Evolutionary conservation across 257 asterid species (phyloP), one percentile per base, ranked within the genome.

Genomic region (Ligustrum vulgare): DNA sequence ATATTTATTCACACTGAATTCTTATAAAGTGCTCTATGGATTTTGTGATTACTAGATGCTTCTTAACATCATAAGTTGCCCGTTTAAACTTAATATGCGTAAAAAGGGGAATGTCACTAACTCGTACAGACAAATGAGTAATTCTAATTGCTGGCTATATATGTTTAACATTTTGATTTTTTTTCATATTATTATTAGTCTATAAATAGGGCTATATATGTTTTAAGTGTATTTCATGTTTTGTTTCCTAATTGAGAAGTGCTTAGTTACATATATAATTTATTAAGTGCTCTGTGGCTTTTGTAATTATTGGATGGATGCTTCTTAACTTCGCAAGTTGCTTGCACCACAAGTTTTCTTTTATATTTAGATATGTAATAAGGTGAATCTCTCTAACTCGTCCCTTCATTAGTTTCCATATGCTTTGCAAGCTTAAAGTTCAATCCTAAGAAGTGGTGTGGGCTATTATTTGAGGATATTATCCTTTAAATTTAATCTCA

Each of bases 171-270:
- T 31, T 18, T 28, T 1, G 8, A n/a, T 39, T 39, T 35, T 5
- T 37, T 1, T 37, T 28, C 31, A 28, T 0, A 28, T 28, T 28
- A 28, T 28, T 28, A 28, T 28, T 28, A 28, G 31, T 1, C 31
- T 16, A 47, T 75, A 4, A 25, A 35, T 13, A 49, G 45, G 28
- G 37, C 10, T 18, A 58, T 43, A 10, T 58, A 43, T 25, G 41
- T 62, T 77, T 60, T 28, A 33, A 45, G 43, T 41, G 64, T 45
- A 71, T 75, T 20, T 47, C 54, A 28, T 12, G 47, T 65, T 41
- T 51, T 25, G 51, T 16, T 71, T 15, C 7, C 56, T 15, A 64
- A 15, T 49, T 43, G 67, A 41, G 39, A 45, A 65, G 32, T 20
- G 32, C 66, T 8, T 3, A 60, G 9, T 60, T 60, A 23, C 34